Conservation (phyloP, 495 filamentous ascomycete genomes). For the Hypoxylon fragiforme region DNA sequence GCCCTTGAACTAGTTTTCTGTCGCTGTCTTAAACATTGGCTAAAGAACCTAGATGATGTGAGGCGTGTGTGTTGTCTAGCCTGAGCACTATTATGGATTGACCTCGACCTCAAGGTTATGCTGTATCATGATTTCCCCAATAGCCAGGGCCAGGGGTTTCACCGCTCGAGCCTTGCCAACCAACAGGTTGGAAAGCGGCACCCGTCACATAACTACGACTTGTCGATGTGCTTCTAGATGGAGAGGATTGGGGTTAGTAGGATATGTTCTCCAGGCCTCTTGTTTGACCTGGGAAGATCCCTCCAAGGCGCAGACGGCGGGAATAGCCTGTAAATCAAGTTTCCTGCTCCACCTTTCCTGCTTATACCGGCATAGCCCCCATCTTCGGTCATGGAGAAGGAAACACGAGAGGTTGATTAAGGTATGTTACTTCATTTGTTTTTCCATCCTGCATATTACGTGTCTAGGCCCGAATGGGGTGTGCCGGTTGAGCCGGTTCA, state of each 20-base stretch:
- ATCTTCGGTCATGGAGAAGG: conserved; percentile 3
- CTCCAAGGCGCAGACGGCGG: conserved; percentile 19
- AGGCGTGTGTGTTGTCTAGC: too few species aligned
- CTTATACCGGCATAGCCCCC: conserved; percentile 15
- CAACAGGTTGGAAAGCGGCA: too few species aligned
- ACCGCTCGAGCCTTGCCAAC: too few species aligned
- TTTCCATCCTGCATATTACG: conserved; percentile 13
- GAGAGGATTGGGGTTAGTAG: too few species aligned
- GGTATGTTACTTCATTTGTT: conserved; percentile 7
- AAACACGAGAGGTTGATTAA: conserved; percentile 7
- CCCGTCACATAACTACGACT: too few species aligned
- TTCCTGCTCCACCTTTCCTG: conserved; percentile 23
- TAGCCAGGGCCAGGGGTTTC: too few species aligned
- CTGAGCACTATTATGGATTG: too few species aligned
- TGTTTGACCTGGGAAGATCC: not conserved
- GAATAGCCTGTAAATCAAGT: conserved; percentile 7
- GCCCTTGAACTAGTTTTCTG: conserved; percentile 1
- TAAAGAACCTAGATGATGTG: conserved; percentile 16
- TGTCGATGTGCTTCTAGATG: too few species aligned
- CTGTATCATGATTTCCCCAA: too few species aligned
- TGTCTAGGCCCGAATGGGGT: conserved; percentile 7
- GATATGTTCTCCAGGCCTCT: too few species aligned
- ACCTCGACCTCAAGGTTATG: too few species aligned
- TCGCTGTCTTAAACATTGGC: conserved; percentile 5
- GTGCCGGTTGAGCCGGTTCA: conserved; percentile 24